Conservation (phyloP, 495 filamentous ascomycete genomes). For the Alectoria sarmentosa region DNA sequence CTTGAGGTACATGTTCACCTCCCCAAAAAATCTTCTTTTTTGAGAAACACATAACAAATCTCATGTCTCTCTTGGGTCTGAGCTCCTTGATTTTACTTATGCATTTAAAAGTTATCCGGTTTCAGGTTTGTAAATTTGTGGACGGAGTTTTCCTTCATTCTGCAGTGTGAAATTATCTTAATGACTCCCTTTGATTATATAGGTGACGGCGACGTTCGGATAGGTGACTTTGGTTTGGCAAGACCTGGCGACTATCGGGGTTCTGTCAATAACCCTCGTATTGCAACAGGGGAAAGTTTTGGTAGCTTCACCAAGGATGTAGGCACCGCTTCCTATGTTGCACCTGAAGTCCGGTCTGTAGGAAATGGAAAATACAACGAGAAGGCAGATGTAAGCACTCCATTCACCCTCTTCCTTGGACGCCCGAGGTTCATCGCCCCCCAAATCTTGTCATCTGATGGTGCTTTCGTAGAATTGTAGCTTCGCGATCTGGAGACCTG, state of each 20-base stretch:
- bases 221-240: slow-evolving; percentile 93
- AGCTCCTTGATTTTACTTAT: neutral
- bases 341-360: slow-evolving; percentile 75
- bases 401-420: too few species aligned
- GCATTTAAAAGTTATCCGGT: neutral
- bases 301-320: slow-evolving; percentile 74
- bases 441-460: too few species aligned
- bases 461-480: too few species aligned
- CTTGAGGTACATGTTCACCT: too few species aligned
- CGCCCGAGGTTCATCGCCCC: too few species aligned
- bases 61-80: neutral
- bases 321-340: slow-evolving; percentile 92
- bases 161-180: neutral
- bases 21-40: neutral
- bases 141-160: too few species aligned
- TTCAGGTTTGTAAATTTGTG: neutral
- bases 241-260: slow-evolving; percentile 72
- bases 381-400: slow-evolving; percentile 69
- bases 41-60: neutral
- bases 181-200: neutral
- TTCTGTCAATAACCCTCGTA: slow-evolving; percentile 24
- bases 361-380: slow-evolving; percentile 73
- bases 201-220: slow-evolving; percentile 77
- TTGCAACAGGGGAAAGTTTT: slow-evolving; percentile 37
- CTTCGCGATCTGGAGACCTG: neutral